Evolutionary conservation across 1,284 basidiomycete genomes (phyloP), one percentile per base, ranked within the genome.

Genomic region (Heterobasidion annosum): DNA sequence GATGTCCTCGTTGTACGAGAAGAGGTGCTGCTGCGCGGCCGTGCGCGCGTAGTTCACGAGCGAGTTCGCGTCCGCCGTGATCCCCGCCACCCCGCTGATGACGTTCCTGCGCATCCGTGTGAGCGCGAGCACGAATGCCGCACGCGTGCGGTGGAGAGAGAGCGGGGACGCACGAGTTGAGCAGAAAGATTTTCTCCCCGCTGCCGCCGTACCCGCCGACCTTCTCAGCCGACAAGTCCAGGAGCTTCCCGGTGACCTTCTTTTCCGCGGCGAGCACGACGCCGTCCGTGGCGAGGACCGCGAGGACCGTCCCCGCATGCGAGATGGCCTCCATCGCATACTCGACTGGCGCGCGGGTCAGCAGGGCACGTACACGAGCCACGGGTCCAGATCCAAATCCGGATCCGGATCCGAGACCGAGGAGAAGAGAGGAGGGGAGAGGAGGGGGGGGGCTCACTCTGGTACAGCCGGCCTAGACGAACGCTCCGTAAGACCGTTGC

Each of bases 271-370:
- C 96, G n/a, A 99, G 79, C 2, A 98, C 94, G 42, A 99, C 91
- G 1, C 97, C 96, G 62, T 95, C 93, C 66, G 91, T 93, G 18
- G 93, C 92, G n/a, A 97, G 79, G 54, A 98, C 88, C 44, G 93
- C 94, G 34, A 98, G 82, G 47, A 97, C 93, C 13, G 94, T 95
- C 59, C 95, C 95, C 33, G 94, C 95, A 65, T 96, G 93, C 33
- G 93, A 95, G 77, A 98, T 98, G 58, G 94, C 94, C 68, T 98
- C 94, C 94, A 98, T 98, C 51, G 94, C 94, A 82, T 98, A 98
- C 74, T 98, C 94, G 74, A 98, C 94, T 93, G 25, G 35, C 8
- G 19, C 19, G 68, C 44, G 57, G 48, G 2, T 32, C 15, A 34
- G 13, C 48, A 49, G 13, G 18, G 15, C 34, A 13, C 13, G 33